Evolutionary conservation across 352 stramenopile species (phyloP).

Genomic region (Phytophthora aleatoria): DNA sequence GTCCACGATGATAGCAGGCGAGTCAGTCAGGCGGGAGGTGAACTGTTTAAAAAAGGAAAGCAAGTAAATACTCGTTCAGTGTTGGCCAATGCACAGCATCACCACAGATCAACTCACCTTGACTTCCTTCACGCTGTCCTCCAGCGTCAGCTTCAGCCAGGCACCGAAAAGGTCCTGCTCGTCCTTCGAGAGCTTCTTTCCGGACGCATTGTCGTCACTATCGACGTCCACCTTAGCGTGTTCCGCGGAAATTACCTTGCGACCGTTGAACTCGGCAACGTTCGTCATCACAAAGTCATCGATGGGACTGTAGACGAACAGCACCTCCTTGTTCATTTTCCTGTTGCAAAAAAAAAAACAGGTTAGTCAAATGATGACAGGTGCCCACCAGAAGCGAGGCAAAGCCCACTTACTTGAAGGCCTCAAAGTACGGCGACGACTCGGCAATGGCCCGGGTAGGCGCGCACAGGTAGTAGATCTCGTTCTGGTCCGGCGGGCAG

Average conservation of each 20-base stretch:
- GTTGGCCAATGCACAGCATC: background rate
- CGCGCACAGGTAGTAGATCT: slow-evolving; percentile 99
- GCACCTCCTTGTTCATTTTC: slow-evolving; percentile 93
- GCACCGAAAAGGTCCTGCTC: slow-evolving; percentile 91
- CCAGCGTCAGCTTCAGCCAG: slow-evolving; percentile 93
- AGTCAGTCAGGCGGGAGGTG: slow-evolving; percentile 93
- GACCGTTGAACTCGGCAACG: slow-evolving; percentile 95
- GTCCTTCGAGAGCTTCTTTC: slow-evolving; percentile 80
- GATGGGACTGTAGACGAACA: slow-evolving; percentile 99
- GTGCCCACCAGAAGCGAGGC: too few species aligned
- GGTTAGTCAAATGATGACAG: background rate
- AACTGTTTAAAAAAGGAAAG: slow-evolving; percentile 42
- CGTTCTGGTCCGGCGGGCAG: slow-evolving; percentile 95
- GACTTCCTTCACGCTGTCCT: slow-evolving; percentile 90
- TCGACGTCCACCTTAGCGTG: slow-evolving; percentile 94
- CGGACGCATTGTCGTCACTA: slow-evolving; percentile 45
- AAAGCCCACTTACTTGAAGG: slow-evolving; percentile 92
- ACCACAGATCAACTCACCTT: slow-evolving; percentile 41
- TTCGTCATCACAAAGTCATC: slow-evolving; percentile 99
- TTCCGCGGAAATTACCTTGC: slow-evolving; percentile 96
- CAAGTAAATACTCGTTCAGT: slow-evolving; percentile 4
- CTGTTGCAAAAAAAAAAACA: slow-evolving; percentile 32
- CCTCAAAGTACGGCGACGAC: slow-evolving; percentile 98
- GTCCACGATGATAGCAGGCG: slow-evolving; percentile 99
- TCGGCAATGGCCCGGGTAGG: slow-evolving; percentile 95